Percentiles rank a stretch among this genome's conserved stretches.
Conservation (phyloP, 768 basidiomycete species). For the Suillus bovinus region DNA sequence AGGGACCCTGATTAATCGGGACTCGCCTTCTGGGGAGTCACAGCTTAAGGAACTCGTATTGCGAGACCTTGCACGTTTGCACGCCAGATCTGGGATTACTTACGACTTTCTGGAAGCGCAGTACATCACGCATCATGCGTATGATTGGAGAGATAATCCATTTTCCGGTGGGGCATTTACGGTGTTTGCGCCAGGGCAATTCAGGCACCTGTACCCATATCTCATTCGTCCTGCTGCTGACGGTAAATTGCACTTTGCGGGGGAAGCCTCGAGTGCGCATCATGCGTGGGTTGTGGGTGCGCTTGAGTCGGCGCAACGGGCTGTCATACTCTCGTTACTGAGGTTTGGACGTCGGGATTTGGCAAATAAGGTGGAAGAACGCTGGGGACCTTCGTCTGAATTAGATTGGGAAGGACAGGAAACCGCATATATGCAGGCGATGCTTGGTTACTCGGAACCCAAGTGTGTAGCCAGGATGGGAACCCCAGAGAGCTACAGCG, state of each 20-base stretch:
- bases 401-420: slow-evolving; percentile 2
- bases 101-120: not conserved
- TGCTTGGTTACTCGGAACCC: slow-evolving; percentile 1
- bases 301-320: slow-evolving; percentile 1
- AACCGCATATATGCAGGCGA: not conserved
- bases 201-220: slow-evolving; percentile 2
- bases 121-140: not conserved
- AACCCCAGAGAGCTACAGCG: not conserved
- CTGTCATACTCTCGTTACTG: slow-evolving; percentile 4
- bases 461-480: not conserved
- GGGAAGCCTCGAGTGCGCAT: slow-evolving; percentile 1
- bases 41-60: not conserved
- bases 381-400: slow-evolving; percentile 2
- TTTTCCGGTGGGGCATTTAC: not conserved
- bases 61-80: not conserved
- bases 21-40: not conserved
- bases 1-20: not conserved
- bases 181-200: not conserved
- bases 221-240: slow-evolving; percentile 1
- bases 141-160: not conserved
- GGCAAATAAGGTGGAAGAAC: slow-evolving; percentile 5
- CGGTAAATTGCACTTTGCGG: slow-evolving; percentile 1
- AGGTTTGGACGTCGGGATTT: slow-evolving; percentile 1
- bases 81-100: slow-evolving; percentile 1
- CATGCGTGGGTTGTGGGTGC: slow-evolving; percentile 3